Conservation (phyloP, 129 eudicot species). For the Mikania micrantha region DNA sequence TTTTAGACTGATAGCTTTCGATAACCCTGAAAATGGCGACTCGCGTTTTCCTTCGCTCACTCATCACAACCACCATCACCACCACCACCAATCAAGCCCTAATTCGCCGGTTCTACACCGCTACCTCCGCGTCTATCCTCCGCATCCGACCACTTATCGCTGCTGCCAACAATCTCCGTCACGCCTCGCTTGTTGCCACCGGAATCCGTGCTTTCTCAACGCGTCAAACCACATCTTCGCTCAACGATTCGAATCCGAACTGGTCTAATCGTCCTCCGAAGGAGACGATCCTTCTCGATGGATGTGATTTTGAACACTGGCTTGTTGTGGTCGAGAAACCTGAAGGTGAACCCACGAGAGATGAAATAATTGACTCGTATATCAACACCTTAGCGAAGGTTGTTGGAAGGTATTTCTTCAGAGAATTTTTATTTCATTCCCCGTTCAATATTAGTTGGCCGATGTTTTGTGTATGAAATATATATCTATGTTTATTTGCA, state of each 20-base stretch:
- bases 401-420: slow-evolving; percentile 51
- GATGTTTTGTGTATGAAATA: not conserved
- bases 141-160: slow-evolving; percentile 62
- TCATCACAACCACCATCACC: too few relatives aligned
- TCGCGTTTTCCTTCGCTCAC: too few relatives aligned
- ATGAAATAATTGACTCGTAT: slow-evolving; percentile 69
- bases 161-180: slow-evolving; percentile 23
- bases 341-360: slow-evolving; percentile 68
- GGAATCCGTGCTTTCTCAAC: slow-evolving; percentile 54
- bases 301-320: slow-evolving; percentile 98
- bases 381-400: slow-evolving; percentile 64
- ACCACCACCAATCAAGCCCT: too few relatives aligned
- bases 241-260: slow-evolving; percentile 76
- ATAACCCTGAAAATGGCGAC: too few relatives aligned
- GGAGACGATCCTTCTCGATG: slow-evolving; percentile 90
- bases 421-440: not conserved
- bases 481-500: not conserved
- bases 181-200: slow-evolving; percentile 31
- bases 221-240: slow-evolving; percentile 52
- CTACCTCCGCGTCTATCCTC: slow-evolving; percentile 19
- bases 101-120: too few relatives aligned
- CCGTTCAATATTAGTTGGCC: not conserved
- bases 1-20: too few relatives aligned
- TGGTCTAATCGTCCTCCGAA: slow-evolving; percentile 91
- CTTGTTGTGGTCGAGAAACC: slow-evolving; percentile 78